These are phyloP conservation scores for Davidsoniella eucalypti DNA, from an alignment of 2,329 filamentous ascomycete genomes.

Conservation along the genomic window DNA sequence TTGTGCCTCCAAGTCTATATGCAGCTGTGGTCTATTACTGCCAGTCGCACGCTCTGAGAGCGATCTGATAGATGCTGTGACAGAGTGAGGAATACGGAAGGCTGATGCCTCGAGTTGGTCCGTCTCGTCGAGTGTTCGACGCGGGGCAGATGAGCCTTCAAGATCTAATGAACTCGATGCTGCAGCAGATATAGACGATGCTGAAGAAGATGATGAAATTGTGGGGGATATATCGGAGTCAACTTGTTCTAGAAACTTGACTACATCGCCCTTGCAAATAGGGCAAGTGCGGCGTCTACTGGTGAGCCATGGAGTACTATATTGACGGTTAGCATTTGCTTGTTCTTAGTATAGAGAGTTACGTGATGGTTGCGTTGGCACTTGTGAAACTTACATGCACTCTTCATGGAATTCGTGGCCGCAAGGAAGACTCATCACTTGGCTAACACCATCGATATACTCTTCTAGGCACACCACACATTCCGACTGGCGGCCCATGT, in stretches of 20 bases:
- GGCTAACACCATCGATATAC: slow-evolving; percentile 83
- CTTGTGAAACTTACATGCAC: slow-evolving; percentile 70
- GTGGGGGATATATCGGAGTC: not conserved
- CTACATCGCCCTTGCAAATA: slow-evolving; percentile 96
- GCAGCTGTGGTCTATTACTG: not conserved
- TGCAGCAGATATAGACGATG: not conserved
- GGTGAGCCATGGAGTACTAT: slow-evolving; percentile 87
- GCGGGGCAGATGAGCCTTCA: too few relatives aligned
- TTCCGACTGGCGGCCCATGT: slow-evolving; percentile 57
- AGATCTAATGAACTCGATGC: too few relatives aligned
- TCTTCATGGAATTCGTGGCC: slow-evolving; percentile 95
- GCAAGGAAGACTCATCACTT: slow-evolving; percentile 92
- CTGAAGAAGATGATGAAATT: not conserved
- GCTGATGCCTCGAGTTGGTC: slow-evolving; percentile 3
- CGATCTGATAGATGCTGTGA: slow-evolving; percentile 1
- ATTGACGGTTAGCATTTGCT: slow-evolving; percentile 15
- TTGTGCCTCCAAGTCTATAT: not conserved
- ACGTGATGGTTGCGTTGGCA: not conserved
- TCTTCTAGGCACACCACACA: slow-evolving; percentile 96
- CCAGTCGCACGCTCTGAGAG: not conserved
- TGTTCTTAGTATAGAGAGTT: not conserved
- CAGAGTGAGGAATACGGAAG: slow-evolving; percentile 1
- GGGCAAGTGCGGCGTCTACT: slow-evolving; percentile 92
- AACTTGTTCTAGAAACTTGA: slow-evolving; percentile 39
- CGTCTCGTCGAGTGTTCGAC: not conserved